Evolutionary conservation across 768 basidiomycete species (phyloP).

Genomic region (Tulasnella sp.): DNA sequence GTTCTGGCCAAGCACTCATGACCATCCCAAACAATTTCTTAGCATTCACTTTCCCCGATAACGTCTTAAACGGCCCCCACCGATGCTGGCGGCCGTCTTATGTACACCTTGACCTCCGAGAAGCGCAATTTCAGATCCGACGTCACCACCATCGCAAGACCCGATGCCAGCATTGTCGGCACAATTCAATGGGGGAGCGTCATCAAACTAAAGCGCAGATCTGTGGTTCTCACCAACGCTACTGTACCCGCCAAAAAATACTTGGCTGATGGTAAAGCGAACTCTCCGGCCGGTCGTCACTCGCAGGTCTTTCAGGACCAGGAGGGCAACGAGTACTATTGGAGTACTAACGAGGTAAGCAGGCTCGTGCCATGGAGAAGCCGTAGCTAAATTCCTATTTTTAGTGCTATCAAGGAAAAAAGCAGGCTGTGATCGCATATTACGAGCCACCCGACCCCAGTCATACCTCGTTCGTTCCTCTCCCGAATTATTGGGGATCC

Average conservation of each 20-base stretch:
- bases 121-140: not conserved
- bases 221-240: not conserved
- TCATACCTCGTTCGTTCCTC: not conserved
- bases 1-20: not conserved
- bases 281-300: not conserved
- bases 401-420: not conserved
- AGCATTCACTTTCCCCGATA: not conserved
- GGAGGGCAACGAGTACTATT: not conserved
- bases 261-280: not conserved
- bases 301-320: not conserved
- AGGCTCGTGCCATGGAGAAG: not conserved
- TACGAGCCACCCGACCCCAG: not conserved
- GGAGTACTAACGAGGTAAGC: not conserved
- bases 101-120: not conserved
- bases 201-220: not conserved
- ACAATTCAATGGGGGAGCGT: not conserved
- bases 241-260: not conserved
- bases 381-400: not conserved
- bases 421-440: not conserved
- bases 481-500: not conserved
- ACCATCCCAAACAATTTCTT: not conserved
- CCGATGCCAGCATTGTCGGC: not conserved
- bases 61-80: not conserved
- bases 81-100: not conserved
- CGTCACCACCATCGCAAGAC: not conserved